Conservation (phyloP, 495 filamentous ascomycete species). For the Barbatosphaeria neglecta region DNA sequence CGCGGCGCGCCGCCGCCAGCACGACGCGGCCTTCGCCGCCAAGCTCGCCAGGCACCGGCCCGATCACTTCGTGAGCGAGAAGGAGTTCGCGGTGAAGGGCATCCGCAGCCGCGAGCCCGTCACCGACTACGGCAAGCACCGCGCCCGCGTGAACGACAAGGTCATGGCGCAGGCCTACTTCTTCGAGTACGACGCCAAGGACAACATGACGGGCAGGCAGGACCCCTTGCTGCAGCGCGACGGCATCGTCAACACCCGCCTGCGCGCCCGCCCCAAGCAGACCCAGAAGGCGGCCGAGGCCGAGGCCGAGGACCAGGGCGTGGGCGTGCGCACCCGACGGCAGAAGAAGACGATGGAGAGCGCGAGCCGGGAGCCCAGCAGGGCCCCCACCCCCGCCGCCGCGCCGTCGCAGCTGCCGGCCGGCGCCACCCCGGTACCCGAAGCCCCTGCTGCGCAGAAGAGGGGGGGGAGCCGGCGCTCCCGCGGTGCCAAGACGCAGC, state of each 20-base stretch:
- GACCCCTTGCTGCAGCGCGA: conserved; percentile 34
- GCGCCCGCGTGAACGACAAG: conserved; percentile 27
- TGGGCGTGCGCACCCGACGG: conserved; percentile 31
- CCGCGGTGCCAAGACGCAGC: background rate
- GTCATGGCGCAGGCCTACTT: conserved; percentile 32
- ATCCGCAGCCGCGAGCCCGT: conserved; percentile 24
- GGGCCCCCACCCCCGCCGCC: conserved; percentile 23
- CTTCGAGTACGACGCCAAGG: conserved; percentile 32
- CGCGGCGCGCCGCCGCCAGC: conserved; percentile 26
- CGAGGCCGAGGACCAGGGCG: conserved; percentile 26
- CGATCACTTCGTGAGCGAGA: conserved; percentile 15
- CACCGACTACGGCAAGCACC: conserved; percentile 17
- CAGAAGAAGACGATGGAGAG: conserved; percentile 27
- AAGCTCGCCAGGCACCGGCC: conserved; percentile 20
- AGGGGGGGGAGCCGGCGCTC: background rate
- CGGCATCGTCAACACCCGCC: conserved; percentile 27
- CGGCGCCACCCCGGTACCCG: conserved; percentile 15
- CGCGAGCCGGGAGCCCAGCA: conserved; percentile 28
- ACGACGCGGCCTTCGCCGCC: conserved; percentile 22
- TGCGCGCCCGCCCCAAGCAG: conserved; percentile 32
- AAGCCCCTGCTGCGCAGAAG: conserved; percentile 1
- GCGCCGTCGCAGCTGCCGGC: conserved; percentile 1
- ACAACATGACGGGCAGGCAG: conserved; percentile 26
- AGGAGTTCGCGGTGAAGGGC: conserved; percentile 27
- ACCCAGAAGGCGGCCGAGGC: conserved; percentile 37